These are phyloP conservation scores for Setomelanomma holmii DNA, from an alignment of 2,329 filamentous ascomycete genomes.

Conservation along the genomic window DNA sequence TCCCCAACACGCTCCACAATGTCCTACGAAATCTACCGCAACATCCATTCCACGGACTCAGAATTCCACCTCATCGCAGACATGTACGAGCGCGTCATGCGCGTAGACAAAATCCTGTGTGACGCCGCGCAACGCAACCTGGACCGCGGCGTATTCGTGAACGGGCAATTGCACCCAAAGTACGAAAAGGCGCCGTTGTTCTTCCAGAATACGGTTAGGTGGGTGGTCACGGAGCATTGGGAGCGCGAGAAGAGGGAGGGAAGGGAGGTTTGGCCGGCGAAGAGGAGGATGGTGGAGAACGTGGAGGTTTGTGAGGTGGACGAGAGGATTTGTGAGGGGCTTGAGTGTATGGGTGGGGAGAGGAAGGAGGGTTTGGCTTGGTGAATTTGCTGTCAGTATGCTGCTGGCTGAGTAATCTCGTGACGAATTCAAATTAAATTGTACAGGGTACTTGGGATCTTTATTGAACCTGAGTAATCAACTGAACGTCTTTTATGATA, in stretches of 20 bases:
- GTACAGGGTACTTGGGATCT: too few relatives aligned
- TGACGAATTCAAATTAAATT: too few relatives aligned
- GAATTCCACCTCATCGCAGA: slow-evolving; percentile 64
- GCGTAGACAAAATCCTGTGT: slow-evolving; percentile 69
- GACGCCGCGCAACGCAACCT: slow-evolving; percentile 65
- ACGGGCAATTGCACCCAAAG: slow-evolving; percentile 66
- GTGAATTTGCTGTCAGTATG: too few relatives aligned
- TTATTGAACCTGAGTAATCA: too few relatives aligned
- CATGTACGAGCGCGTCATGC: slow-evolving; percentile 69
- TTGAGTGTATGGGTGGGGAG: slow-evolving; percentile 15
- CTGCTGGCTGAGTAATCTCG: too few relatives aligned
- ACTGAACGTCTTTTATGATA: too few relatives aligned
- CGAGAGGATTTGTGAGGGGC: slow-evolving; percentile 52
- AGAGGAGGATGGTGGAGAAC: slow-evolving; percentile 54
- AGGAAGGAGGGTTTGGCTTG: slow-evolving; percentile 28
- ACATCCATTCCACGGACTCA: slow-evolving; percentile 63
- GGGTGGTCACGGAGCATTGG: slow-evolving; percentile 48
- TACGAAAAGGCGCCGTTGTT: slow-evolving; percentile 65
- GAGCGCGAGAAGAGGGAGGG: slow-evolving; percentile 24
- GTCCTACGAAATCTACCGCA: slow-evolving; percentile 67
- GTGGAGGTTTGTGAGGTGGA: slow-evolving; percentile 53
- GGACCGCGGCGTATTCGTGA: slow-evolving; percentile 65
- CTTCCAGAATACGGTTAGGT: slow-evolving; percentile 60
- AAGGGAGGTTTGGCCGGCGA: slow-evolving; percentile 29
- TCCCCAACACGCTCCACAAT: slow-evolving; percentile 59